These are phyloP conservation scores for Heliophila coronopifolia DNA, from an alignment of 441 rosid genomes.

Conservation along the genomic window DNA sequence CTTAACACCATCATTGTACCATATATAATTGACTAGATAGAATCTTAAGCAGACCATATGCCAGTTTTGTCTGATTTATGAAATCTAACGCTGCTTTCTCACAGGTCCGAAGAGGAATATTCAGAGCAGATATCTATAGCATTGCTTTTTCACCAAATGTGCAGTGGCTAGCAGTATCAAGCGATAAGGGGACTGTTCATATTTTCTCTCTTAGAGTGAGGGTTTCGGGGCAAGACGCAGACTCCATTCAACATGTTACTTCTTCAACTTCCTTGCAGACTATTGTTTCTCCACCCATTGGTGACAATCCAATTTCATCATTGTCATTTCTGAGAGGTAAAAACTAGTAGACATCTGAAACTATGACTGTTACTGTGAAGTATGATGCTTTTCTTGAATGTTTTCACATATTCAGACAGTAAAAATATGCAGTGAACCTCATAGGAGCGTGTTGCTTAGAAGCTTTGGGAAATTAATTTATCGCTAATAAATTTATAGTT, in stretches of 20 bases:
- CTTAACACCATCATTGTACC: background rate
- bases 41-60: background rate
- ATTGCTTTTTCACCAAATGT: conserved; percentile 66
- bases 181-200: conserved; percentile 84
- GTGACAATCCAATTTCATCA: conserved; percentile 77
- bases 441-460: background rate
- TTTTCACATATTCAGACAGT: too few species aligned
- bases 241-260: conserved; percentile 38
- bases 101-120: conserved; percentile 82
- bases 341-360: background rate
- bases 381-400: background rate
- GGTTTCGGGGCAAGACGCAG: conserved; percentile 62
- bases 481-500: background rate
- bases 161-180: conserved; percentile 85
- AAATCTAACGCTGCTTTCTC: conserved; percentile 17
- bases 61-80: background rate
- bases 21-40: too few species aligned
- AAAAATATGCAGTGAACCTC: background rate
- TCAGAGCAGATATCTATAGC: conserved; percentile 77
- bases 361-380: background rate
- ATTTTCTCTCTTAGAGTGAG: conserved; percentile 81
- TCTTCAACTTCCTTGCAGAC: conserved; percentile 62
- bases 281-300: conserved; percentile 59
- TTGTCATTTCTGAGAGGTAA: conserved; percentile 84
- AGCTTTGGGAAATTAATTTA: background rate